Base-by-base conservation (phyloP, 495 filamentous ascomycete genomes). In the Thozetella sp. region DNA sequence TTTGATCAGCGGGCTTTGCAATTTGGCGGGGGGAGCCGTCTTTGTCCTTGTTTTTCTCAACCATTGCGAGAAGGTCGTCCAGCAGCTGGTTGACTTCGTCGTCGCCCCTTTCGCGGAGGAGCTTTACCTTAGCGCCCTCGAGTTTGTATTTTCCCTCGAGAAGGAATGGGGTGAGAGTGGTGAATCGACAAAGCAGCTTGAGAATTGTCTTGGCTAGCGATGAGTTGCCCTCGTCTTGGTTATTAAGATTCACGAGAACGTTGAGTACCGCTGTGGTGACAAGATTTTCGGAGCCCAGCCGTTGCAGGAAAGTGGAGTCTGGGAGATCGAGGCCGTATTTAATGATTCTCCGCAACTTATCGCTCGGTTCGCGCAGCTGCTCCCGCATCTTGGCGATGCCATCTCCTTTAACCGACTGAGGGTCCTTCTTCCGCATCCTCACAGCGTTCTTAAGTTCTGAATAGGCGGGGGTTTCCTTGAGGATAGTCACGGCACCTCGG, bases 131-230 rank as follows among this genome's bases (percentile, higher is more conserved):
- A 13, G 89, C 70, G 55, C 85, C 87, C 25, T 84, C 78, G 40
- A 95, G 76, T 63, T 93, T 93, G 20, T 86, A 85, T 57, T 83
- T 87, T 54, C 85, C 80, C 22, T 91, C 76, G 3, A 86, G 63
- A 20, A 85, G 83, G 55, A 83, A 82, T 54, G 85, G 86, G 70
- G 90, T 79, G 53, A 70, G 22, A 2, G 81, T 89, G 11, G 84
- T 78, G 64, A 91, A 89, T 11, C 78, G 78, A 0, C 83, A 74
- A 60, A 94, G 76, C 25, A 94, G 72, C 67, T 84, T 85, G 1
- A 95, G 80, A 22, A 92, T 84, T 22, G 81, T 86, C 43, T 84
- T 78, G 9, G 86, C 78, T 20, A 95, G 70, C 25, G 77, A 71
- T 0, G 89, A 86, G 60, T 86, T 83, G 60, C 82, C 84, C 62